phyloP scores from a whole-genome alignment of 2,329 filamentous ascomycete genomes.

The Fusarium sp. region DNA sequence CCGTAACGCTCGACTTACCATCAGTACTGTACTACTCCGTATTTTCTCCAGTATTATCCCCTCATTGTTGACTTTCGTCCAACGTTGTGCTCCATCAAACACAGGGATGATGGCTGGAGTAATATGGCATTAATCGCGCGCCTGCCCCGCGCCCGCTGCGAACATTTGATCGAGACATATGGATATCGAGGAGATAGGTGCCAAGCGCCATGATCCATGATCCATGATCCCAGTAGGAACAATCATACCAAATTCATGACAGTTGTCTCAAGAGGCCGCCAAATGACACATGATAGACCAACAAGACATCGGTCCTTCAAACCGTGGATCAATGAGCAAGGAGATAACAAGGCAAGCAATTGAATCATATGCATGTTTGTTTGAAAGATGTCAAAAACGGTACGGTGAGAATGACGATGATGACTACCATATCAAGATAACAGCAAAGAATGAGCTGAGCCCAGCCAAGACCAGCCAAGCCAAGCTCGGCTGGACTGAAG shows the following conservation, averaged over 20 bases:
- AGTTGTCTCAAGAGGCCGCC: slow-evolving; percentile 12
- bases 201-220: slow-evolving; percentile 30
- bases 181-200: slow-evolving; percentile 7
- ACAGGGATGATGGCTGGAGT: slow-evolving; percentile 41
- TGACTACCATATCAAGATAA: slow-evolving; percentile 35
- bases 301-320: not conserved
- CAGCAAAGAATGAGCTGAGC: slow-evolving; percentile 28
- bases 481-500: slow-evolving; percentile 33
- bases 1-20: slow-evolving; percentile 15
- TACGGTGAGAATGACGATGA: slow-evolving; percentile 25
- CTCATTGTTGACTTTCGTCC: slow-evolving; percentile 24
- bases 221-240: slow-evolving; percentile 28
- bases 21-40: slow-evolving; percentile 1
- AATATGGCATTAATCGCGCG: slow-evolving; percentile 36
- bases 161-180: slow-evolving; percentile 34
- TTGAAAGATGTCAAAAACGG: slow-evolving; percentile 18
- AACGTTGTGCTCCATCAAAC: slow-evolving; percentile 25
- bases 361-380: slow-evolving; percentile 24
- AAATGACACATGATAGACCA: slow-evolving; percentile 6
- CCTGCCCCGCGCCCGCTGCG: slow-evolving; percentile 29
- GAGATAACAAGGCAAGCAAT: slow-evolving; percentile 25
- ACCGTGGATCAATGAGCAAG: slow-evolving; percentile 5
- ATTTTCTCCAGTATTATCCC: slow-evolving; percentile 22
- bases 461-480: slow-evolving; percentile 17
- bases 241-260: not conserved